Base-by-base conservation (phyloP, 305 asterid genomes). In the Fraxinus dipetala region DNA sequence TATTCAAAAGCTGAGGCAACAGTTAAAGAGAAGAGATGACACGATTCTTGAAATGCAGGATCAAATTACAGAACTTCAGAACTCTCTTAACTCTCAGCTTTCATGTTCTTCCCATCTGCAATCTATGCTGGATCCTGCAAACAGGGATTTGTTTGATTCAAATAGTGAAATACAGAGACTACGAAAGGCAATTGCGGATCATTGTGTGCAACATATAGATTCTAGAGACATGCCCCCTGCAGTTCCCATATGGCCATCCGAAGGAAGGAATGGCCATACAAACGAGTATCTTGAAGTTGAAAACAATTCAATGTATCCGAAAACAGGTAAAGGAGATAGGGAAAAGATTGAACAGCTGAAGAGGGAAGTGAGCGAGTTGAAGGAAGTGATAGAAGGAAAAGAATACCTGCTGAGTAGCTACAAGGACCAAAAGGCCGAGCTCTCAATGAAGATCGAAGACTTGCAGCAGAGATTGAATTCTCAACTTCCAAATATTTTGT, bases 21-120 rank as follows among this genome's bases (percentile, higher is more conserved):
- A 95, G 87, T 63, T 95, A 83, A 95, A 95, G 90, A 92, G 95
- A 88, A 85, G 98, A 84, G 99, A 95, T 24, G 98, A 95, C 61
- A 95, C 85, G 88, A 90, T 95, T 79, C 87, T 95, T 30, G 98
- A 95, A 90, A 95, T 95, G 99, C 99, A 95, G 85, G 96, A 93
- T 80, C 98, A 94, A 77, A 89, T 93, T 24, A 91, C 89, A 7
- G 97, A 95, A 76, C 84, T 95, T 83, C 98, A 92, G 74, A 87
- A 84, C 88, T 88, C 98, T 76, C 88, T 92, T 67, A 86, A 86
- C 18, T 24, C 83, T 26, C 96, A 94, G 86, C 80, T 89, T 61
- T 87, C 93, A 8, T 97, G 91, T 85, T 91, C 96, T 31, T 83
- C 94, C 72, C 97, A 94, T 80, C 93, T 91, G 70, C 99, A 95